Evolutionary conservation across 768 basidiomycete genomes (phyloP).

Genomic region (Russula foetens): DNA sequence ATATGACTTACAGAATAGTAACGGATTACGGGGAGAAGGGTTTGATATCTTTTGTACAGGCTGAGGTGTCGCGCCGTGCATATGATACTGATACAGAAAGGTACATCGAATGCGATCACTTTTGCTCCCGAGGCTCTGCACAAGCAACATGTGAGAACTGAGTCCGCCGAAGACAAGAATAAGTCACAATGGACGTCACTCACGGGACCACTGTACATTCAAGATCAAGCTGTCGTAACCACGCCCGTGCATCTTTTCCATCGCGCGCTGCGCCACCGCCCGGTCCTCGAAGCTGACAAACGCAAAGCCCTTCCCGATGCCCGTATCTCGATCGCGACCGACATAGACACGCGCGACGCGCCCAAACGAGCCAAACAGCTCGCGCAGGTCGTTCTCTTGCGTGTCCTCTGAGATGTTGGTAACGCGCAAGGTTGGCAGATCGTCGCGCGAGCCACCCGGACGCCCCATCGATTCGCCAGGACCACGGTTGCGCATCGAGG

Average conservation of each 20-base stretch:
- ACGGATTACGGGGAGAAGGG: too few species aligned
- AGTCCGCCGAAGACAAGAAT: not conserved
- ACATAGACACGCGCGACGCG: slow-evolving; percentile 87
- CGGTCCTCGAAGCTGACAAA: slow-evolving; percentile 93
- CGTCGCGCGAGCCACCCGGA: slow-evolving; percentile 58
- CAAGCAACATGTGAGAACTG: not conserved
- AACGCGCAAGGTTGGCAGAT: slow-evolving; percentile 92
- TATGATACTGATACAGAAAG: slow-evolving; percentile 2
- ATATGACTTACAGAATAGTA: not conserved
- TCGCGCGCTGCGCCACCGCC: slow-evolving; percentile 73
- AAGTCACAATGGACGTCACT: slow-evolving; percentile 24
- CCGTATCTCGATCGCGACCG: slow-evolving; percentile 90
- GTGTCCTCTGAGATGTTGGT: slow-evolving; percentile 97
- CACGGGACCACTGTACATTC: slow-evolving; percentile 58
- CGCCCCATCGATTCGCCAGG: slow-evolving; percentile 21
- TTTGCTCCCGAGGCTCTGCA: slow-evolving; percentile 34
- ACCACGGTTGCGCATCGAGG: slow-evolving; percentile 21
- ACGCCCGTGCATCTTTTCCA: slow-evolving; percentile 85
- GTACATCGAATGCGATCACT: slow-evolving; percentile 5
- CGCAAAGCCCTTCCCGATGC: slow-evolving; percentile 92
- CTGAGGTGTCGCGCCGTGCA: not conserved
- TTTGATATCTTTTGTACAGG: not conserved
- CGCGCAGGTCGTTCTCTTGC: slow-evolving; percentile 87
- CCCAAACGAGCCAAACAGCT: slow-evolving; percentile 82
- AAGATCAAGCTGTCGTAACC: slow-evolving; percentile 91